Evolutionary conservation across 768 basidiomycete genomes (phyloP).

Genomic region (Boletus subcaerulescens): DNA sequence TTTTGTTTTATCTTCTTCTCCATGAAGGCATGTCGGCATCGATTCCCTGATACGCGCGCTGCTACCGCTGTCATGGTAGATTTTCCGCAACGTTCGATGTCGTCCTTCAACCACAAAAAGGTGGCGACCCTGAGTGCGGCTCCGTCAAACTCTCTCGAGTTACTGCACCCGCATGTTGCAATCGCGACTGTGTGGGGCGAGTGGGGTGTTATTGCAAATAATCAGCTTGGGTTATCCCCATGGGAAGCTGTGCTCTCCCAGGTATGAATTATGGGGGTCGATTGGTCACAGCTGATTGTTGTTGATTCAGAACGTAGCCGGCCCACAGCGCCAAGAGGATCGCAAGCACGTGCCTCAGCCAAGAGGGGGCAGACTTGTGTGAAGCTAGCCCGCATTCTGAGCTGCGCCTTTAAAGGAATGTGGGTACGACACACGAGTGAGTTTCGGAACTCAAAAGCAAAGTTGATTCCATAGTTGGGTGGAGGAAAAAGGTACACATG

Average conservation of each 20-base stretch:
- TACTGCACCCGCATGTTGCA: too few species aligned
- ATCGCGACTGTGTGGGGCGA: too few species aligned
- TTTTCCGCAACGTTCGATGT: neutral
- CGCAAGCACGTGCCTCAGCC: neutral
- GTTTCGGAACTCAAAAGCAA: neutral
- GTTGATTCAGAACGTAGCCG: too few species aligned
- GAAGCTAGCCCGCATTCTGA: neutral
- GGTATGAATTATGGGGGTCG: neutral
- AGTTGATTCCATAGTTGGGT: neutral
- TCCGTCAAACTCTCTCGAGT: neutral
- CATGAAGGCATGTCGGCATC: conserved; percentile 6
- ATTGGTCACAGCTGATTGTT: neutral
- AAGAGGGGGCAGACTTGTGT: too few species aligned
- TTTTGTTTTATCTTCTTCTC: too few species aligned
- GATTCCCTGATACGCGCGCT: neutral
- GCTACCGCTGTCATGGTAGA: neutral
- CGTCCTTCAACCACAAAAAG: neutral
- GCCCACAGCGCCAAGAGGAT: too few species aligned
- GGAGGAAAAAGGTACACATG: conserved; percentile 7
- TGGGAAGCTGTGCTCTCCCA: too few species aligned
- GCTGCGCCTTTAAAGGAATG: neutral
- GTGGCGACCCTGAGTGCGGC: neutral
- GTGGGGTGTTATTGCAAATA: too few species aligned
- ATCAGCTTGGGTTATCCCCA: too few species aligned
- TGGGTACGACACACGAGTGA: neutral